phyloP scores from a whole-genome alignment of 306 rosid species.

The Rubus parviflorus region DNA sequence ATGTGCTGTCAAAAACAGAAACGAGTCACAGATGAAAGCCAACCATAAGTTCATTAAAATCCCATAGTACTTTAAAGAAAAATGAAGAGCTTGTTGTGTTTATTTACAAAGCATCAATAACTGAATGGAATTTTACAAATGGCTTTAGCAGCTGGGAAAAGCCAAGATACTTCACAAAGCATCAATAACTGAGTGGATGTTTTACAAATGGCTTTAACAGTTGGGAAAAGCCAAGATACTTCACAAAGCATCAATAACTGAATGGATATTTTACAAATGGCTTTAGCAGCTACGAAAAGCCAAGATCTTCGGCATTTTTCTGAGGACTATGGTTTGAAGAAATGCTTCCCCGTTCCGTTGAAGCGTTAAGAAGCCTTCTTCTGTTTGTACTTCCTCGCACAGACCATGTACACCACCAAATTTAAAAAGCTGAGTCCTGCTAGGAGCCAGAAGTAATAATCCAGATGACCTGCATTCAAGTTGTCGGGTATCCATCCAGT shows the following conservation, averaged over 20 bases:
- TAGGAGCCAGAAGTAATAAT: slow-evolving; percentile 83
- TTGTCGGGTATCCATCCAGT: slow-evolving; percentile 89
- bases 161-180: too few species aligned
- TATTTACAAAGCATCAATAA: slow-evolving; percentile 11
- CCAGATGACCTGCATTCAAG: slow-evolving; percentile 79
- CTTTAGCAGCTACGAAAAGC: not conserved
- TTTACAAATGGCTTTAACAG: too few species aligned
- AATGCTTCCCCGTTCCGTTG: not conserved
- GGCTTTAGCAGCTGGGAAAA: too few species aligned
- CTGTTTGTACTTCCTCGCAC: slow-evolving; percentile 64
- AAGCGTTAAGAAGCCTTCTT: slow-evolving; percentile 62
- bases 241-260: not conserved
- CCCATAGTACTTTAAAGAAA: not conserved
- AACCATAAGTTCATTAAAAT: not conserved
- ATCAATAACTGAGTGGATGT: too few species aligned
- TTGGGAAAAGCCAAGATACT: too few species aligned
- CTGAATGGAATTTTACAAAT: too few species aligned
- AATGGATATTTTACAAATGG: slow-evolving; percentile 7
- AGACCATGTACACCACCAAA: slow-evolving; percentile 55
- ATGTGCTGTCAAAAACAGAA: not conserved
- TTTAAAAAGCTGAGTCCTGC: slow-evolving; percentile 82
- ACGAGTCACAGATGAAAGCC: not conserved
- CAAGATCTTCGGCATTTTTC: not conserved
- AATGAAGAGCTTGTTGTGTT: not conserved
- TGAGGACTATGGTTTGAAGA: not conserved